These are phyloP conservation scores for Kwoniella mangroviensis DNA, from an alignment of 768 basidiomycete species.

Conservation along the genomic window DNA sequence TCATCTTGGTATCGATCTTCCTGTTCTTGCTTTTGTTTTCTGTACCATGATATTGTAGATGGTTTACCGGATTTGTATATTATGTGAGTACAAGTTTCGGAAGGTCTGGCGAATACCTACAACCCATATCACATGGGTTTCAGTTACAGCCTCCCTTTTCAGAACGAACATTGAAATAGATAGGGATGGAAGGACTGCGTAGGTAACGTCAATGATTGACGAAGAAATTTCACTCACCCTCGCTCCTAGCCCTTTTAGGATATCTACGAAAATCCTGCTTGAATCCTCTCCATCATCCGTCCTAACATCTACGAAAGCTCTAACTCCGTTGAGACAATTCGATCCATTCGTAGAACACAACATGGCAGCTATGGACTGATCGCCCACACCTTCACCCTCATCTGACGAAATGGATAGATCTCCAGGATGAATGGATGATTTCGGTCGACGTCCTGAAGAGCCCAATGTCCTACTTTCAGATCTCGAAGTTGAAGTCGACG, in stretches of 20 bases:
- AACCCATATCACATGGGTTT: not conserved
- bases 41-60: slow-evolving; percentile 54
- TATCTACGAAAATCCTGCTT: slow-evolving; percentile 50
- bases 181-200: not conserved
- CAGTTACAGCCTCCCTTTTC: not conserved
- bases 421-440: slow-evolving; percentile 24
- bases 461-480: not conserved
- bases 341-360: slow-evolving; percentile 33
- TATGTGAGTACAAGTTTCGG: slow-evolving; percentile 56
- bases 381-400: slow-evolving; percentile 21
- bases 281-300: slow-evolving; percentile 57
- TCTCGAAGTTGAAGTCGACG: slow-evolving; percentile 20
- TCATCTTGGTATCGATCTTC: slow-evolving; percentile 9
- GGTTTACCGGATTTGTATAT: slow-evolving; percentile 57
- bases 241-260: slow-evolving; percentile 54
- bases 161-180: no score
- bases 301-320: slow-evolving; percentile 58
- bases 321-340: slow-evolving; percentile 53
- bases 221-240: slow-evolving; percentile 42
- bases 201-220: not conserved
- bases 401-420: slow-evolving; percentile 22
- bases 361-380: slow-evolving; percentile 42
- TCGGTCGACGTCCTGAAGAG: slow-evolving; percentile 33
- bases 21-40: slow-evolving; percentile 34
- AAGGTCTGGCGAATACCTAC: slow-evolving; percentile 53